Evolutionary conservation across 2,329 filamentous ascomycete species (phyloP), one percentile per base, ranked within the genome.

Genomic region (Neodidymelliopsis sp.): DNA sequence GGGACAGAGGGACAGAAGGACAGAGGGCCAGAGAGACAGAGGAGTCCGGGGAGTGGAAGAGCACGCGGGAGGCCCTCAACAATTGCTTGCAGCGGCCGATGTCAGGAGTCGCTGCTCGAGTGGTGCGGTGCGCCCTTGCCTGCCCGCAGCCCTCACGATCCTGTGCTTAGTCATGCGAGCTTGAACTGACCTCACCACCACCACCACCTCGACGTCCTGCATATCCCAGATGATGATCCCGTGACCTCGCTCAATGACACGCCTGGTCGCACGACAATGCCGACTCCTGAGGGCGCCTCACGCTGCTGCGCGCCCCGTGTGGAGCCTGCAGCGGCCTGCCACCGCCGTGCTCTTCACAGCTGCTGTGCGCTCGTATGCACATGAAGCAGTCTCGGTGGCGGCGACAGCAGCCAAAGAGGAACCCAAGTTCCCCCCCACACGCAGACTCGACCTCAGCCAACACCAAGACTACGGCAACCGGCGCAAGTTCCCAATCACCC

Each of bases 161-260:
- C n/a, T n/a, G n/a, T n/a, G n/a, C n/a, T n/a, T n/a, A n/a, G 7
- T 6, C 34, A 0, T 37, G 2, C n/a, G 38, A 41, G 29, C 33
- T 45, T 29, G 39, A 56, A 19, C 47, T 61, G 52, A 54, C 52
- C 43, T 60, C 53, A 54, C 54, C 25, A 37, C 43, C 18, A 24
- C 24, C 12, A 10, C 40, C 39, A 43, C 46, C 46, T 54, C 25
- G n/a, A 53, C 31, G 12, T 35, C 28, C 19, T 18, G 22, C 13
- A 24, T 20, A 29, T 24, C n/a, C 19, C 23, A 12, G 28, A 41
- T 47, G 57, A 65, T 59, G 58, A 39, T 56, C 59, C 53, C 65
- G 58, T 68, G 64, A 64, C 25, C 51, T 35, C 56, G 49, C 56
- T 62, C 52, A 53, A 70, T 71, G 67, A 59, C 57, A 64, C 62